Base-by-base conservation (phyloP, 148 eudicot genomes). In the Diospyros lotus region DNA sequence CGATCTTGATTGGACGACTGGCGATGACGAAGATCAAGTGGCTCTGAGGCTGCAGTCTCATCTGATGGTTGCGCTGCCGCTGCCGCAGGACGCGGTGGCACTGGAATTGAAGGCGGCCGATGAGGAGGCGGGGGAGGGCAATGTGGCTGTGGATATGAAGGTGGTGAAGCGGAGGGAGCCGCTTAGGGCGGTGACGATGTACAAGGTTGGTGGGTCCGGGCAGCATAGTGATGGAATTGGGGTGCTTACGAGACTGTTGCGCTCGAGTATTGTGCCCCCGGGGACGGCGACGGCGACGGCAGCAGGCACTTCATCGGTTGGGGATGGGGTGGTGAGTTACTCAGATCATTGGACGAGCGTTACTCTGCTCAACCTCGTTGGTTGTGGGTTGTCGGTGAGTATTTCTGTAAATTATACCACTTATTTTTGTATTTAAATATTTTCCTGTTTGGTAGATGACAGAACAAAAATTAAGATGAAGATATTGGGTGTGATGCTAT, bases 11-110 rank as follows among this genome's bases (percentile, higher is more conserved):
- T 96, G 99, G 99, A 88, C 85, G 15, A 90, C 89, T 11, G 98
- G 97, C 0, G 98, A 96, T 11, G 99, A 96, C 17, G 99, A 96
- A 80, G 99, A 93, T 75, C 96, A 93, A 73, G 87, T 89, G 67
- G 98, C 98, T 44, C 54, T 96, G 41, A 73, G 89, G 50, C 70
- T 96, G 12, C 91, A 91, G 68, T 93, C 98, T 14, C 94, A 91
- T 87, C 82, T 96, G 11, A 96, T 96, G 98, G 93, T 91, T 1
- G 91, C 89, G 2, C 63, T 93, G 83, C 99, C 99, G 13, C 60
- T 90, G 10, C 99, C 98, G 5, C 90, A 89, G 58, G 99, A 96
- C 66, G 69, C 85, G n/a, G 98, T 96, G 43, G 87, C 83, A 42
- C 80, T 93, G 17, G 89, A 82, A 14, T 74, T 90, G 48, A 80